phyloP scores from a whole-genome alignment of 306 rosid genomes.

The Trifolium dubium region DNA sequence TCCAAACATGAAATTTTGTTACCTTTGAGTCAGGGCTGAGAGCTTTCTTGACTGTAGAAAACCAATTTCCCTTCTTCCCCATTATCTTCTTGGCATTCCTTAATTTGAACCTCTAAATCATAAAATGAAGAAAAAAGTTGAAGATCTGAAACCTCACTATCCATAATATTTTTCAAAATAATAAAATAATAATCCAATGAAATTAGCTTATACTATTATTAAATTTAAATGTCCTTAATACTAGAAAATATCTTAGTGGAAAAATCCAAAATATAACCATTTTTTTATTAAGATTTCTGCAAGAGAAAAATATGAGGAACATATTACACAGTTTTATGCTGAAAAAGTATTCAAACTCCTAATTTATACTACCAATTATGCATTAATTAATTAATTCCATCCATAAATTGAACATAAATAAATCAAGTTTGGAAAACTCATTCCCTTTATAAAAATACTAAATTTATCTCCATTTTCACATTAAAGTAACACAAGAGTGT shows the following conservation, averaged over 20 bases:
- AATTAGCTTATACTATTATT: conserved; percentile 22
- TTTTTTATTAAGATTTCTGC: neutral
- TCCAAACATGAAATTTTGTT: conserved; percentile 64
- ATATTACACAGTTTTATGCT: neutral
- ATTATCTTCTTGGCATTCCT: conserved; percentile 77
- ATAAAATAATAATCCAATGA: conserved; percentile 25
- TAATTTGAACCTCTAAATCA: conserved; percentile 48
- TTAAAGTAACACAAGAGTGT: conserved; percentile 14
- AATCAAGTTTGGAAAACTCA: too few species aligned
- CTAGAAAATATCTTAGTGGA: conserved; percentile 1
- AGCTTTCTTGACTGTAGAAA: conserved; percentile 92
- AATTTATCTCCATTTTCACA: conserved; percentile 32
- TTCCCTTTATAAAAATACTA: neutral
- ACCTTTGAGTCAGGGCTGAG: conserved; percentile 93
- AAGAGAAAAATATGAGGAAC: conserved; percentile 8
- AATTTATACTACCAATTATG: conserved; percentile 33
- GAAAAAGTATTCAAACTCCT: conserved; percentile 18
- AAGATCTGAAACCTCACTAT: conserved; percentile 44
- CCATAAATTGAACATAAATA: conserved; percentile 27
- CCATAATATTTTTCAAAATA: conserved; percentile 28
- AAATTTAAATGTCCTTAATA: conserved; percentile 35
- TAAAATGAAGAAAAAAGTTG: neutral
- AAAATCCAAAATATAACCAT: neutral
- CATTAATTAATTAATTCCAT: conserved; percentile 21
- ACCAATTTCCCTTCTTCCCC: conserved; percentile 97